Evolutionary conservation across 2,329 filamentous ascomycete genomes (phyloP).

Genomic region (Apiospora koreana): DNA sequence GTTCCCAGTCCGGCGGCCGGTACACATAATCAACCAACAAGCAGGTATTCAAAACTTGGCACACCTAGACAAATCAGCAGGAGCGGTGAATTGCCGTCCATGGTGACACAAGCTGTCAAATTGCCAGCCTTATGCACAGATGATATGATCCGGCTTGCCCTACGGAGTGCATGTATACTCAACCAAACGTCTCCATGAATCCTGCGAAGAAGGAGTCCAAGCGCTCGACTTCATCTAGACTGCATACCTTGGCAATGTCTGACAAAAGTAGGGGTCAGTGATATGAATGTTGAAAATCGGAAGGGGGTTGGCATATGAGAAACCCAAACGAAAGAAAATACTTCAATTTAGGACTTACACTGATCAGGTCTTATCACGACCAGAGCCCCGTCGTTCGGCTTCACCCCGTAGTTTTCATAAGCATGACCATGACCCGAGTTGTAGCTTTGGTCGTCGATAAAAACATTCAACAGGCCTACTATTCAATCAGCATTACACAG

Average conservation of each 20-base stretch:
- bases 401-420: slow-evolving; percentile 57
- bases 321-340: neutral
- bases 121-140: neutral
- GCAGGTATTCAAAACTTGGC: neutral
- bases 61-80: neutral
- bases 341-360: slow-evolving; percentile 43
- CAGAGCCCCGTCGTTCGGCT: slow-evolving; percentile 44
- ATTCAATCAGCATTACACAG: neutral
- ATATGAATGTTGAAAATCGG: neutral
- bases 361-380: slow-evolving; percentile 63
- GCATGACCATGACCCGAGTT: slow-evolving; percentile 57
- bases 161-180: neutral
- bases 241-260: slow-evolving; percentile 31
- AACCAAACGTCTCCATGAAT: neutral
- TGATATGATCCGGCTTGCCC: neutral
- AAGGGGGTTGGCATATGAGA: neutral
- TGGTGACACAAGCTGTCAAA: neutral
- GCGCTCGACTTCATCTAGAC: slow-evolving; percentile 18
- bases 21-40: neutral
- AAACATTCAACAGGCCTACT: slow-evolving; percentile 60
- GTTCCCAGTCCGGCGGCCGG: neutral
- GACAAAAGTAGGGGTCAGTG: neutral
- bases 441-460: slow-evolving; percentile 56
- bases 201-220: neutral
- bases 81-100: neutral